Base-by-base conservation (phyloP, 192 early-diverging fungal genomes). In the Lobosporangium transversale region DNA sequence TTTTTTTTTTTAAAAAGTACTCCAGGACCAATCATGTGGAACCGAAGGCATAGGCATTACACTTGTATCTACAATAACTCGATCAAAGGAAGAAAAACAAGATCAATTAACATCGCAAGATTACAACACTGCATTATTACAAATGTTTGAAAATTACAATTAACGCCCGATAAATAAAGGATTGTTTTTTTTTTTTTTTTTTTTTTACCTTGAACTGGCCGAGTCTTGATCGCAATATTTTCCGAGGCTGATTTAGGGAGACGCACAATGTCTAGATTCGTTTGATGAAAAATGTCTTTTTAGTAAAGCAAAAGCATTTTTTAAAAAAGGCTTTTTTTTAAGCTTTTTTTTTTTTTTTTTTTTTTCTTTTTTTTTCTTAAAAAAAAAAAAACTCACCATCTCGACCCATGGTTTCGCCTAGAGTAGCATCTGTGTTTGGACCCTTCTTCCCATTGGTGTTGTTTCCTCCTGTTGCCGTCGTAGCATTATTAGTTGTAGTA, bases 21-120 rank as follows among this genome's bases (percentile, higher is more conserved):
- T 76, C 73, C 73, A 76, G 10, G 73, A 76, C 73, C 73, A 76
- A 42, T 76, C 73, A 20, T 76, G 73, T 20, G 73, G 73, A 14
- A 76, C 73, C 3, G 73, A 76, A 17, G 73, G 73, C 73, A 76
- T 76, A 21, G 73, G 73, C 73, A 76, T 76, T 3, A 35, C 48
- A 1, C 64, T 45, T 10, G 58, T 31, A 14, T 76, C 73, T 67
- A 67, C 8, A 1, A 4, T 20, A 42, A 32, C 27, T 33, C 43
- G 24, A 17, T 17, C 26, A 31, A 5, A 45, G 18, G 9, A 40
- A 44, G 21, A 32, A 33, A 21, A 33, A 33, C 20, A 45, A 32
- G 14, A 33, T 60, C 26, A 49, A 32, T 31, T 33, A 27, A 18
- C 20, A 4, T 40, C 3, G n/a, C 2, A 54, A 5, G 12, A 54